These are phyloP conservation scores for Amauroascus niger DNA, from an alignment of 2,329 filamentous ascomycete species.

Conservation along the genomic window DNA sequence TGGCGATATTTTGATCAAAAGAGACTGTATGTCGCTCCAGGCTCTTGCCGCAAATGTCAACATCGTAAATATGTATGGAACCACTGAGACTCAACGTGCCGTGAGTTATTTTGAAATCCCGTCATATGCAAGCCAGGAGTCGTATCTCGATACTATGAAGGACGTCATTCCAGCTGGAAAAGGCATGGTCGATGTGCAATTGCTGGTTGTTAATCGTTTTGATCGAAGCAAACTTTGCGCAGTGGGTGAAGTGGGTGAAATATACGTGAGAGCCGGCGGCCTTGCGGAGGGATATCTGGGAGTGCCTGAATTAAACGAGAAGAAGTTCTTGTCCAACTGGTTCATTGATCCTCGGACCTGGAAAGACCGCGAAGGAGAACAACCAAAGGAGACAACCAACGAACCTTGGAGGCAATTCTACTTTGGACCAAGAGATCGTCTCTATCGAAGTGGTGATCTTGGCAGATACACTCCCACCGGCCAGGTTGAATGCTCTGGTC, in stretches of 20 bases:
- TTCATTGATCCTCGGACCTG: slow-evolving; percentile 67
- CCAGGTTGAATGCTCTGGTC: slow-evolving; percentile 66
- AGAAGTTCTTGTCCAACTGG: slow-evolving; percentile 79
- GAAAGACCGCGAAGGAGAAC: slow-evolving; percentile 53
- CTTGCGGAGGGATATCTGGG: slow-evolving; percentile 72
- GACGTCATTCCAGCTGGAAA: slow-evolving; percentile 74
- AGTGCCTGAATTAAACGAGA: slow-evolving; percentile 51
- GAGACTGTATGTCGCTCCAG: slow-evolving; percentile 69
- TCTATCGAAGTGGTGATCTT: slow-evolving; percentile 83
- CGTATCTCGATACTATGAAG: slow-evolving; percentile 53
- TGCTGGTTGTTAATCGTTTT: slow-evolving; percentile 68
- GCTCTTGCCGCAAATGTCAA: slow-evolving; percentile 62
- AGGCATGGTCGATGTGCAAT: slow-evolving; percentile 82
- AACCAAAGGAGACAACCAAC: slow-evolving; percentile 39
- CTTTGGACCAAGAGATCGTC: slow-evolving; percentile 69
- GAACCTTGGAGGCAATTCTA: slow-evolving; percentile 73
- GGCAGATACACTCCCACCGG: slow-evolving; percentile 63
- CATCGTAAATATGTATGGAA: slow-evolving; percentile 81
- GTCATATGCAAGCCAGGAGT: slow-evolving; percentile 53
- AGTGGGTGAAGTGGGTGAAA: slow-evolving; percentile 73
- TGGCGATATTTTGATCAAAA: slow-evolving; percentile 77
- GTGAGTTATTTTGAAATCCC: slow-evolving; percentile 78
- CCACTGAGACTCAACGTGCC: slow-evolving; percentile 71
- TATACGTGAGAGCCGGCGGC: slow-evolving; percentile 72
- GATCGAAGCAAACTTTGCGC: slow-evolving; percentile 60